Conservation (phyloP, 2,329 filamentous ascomycete species). For the Cytospora piceicola region DNA sequence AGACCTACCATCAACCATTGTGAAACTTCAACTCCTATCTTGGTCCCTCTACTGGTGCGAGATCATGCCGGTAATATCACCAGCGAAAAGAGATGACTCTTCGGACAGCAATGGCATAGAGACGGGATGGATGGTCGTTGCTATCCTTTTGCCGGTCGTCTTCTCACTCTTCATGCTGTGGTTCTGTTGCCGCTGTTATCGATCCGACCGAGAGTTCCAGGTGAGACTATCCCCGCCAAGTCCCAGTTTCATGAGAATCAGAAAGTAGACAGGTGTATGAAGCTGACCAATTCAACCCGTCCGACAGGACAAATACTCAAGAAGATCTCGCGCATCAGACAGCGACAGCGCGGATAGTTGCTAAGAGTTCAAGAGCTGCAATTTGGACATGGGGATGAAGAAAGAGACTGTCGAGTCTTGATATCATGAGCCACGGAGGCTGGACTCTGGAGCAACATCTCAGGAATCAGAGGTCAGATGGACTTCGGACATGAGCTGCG, state of each 20-base stretch:
- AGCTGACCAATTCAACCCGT: background rate
- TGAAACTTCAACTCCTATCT: background rate
- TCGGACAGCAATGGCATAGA: conserved; percentile 17
- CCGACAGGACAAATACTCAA: background rate
- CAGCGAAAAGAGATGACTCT: conserved; percentile 2
- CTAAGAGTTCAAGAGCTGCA: background rate
- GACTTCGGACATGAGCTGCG: too few relatives aligned
- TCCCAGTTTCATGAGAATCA: accelerated
- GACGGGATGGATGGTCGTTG: conserved; percentile 23
- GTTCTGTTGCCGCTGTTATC: conserved; percentile 13
- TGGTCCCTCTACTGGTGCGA: background rate
- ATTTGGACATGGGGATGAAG: background rate
- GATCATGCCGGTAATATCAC: conserved; percentile 7
- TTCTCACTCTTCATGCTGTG: conserved; percentile 12
- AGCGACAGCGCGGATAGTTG: background rate
- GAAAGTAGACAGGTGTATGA: too few relatives aligned
- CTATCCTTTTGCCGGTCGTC: conserved; percentile 15
- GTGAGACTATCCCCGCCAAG: background rate
- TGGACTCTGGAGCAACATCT: background rate
- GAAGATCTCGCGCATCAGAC: background rate
- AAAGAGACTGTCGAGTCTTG: background rate
- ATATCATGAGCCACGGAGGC: background rate
- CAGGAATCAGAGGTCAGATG: too few relatives aligned
- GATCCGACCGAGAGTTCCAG: background rate
- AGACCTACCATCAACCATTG: too few relatives aligned